Percentiles rank a stretch among this genome's conserved stretches.
phyloP scores from a whole-genome alignment of 139 green algal genomes.

The Zygnema cylindricum region DNA sequence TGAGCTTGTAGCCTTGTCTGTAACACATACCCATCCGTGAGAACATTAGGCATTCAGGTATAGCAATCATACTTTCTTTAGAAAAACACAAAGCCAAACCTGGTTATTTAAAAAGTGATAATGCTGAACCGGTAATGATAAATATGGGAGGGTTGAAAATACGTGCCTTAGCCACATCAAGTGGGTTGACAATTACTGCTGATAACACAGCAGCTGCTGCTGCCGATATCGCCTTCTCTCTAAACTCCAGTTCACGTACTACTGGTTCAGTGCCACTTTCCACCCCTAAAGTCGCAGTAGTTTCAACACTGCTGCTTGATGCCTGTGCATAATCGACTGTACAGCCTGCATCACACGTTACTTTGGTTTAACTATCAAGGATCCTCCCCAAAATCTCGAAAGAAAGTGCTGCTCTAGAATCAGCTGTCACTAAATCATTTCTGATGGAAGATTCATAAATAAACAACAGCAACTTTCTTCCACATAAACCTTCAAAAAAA shows the following conservation, averaged over 20 bases:
- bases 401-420: too few relatives aligned
- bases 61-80: not conserved
- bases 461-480: not conserved
- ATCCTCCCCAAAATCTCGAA: too few relatives aligned
- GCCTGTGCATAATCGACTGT: not conserved
- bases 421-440: too few relatives aligned
- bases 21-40: too few relatives aligned
- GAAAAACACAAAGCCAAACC: too few relatives aligned
- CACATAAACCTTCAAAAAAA: not conserved
- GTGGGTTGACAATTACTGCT: conserved; percentile 39
- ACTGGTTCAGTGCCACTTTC: not conserved
- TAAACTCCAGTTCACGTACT: conserved; percentile 13
- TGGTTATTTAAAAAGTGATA: too few relatives aligned
- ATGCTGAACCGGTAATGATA: too few relatives aligned
- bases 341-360: not conserved
- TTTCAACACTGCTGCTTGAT: not conserved
- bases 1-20: conserved; percentile 50
- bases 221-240: conserved; percentile 39
- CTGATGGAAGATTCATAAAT: not conserved
- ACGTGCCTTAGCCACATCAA: conserved; percentile 42
- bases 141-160: too few relatives aligned
- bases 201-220: conserved; percentile 29
- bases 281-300: not conserved
- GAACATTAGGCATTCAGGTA: too few relatives aligned
- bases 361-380: not conserved